These are phyloP conservation scores for Sporobolomyces phaffii DNA, from an alignment of 768 basidiomycete species.

Conservation along the genomic window DNA sequence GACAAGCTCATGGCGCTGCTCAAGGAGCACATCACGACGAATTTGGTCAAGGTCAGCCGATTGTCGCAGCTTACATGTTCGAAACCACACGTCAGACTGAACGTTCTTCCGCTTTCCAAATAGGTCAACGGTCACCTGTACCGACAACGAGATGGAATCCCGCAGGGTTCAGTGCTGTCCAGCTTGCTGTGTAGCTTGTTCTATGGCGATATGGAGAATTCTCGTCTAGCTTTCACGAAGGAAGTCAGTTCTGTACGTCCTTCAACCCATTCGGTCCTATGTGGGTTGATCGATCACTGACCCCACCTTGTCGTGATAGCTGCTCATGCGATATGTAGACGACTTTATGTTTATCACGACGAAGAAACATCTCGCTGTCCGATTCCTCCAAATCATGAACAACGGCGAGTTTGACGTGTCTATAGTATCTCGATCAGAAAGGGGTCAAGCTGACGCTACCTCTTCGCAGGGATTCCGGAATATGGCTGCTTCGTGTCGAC, in stretches of 20 bases:
- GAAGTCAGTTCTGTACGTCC: constrained; percentile 60
- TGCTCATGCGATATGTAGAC: constrained; percentile 79
- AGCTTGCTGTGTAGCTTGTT: constrained; percentile 80
- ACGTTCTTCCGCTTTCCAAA: not conserved
- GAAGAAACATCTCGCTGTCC: constrained; percentile 55
- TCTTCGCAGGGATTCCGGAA: constrained; percentile 71
- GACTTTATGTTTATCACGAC: constrained; percentile 89
- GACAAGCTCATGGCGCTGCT: constrained; percentile 65
- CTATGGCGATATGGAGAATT: constrained; percentile 81
- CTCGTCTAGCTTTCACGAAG: constrained; percentile 52
- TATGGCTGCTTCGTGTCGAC: constrained; percentile 86
- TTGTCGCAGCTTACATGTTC: too few relatives aligned
- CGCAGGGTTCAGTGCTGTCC: constrained; percentile 95
- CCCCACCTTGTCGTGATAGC: constrained; percentile 50
- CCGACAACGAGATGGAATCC: constrained; percentile 87
- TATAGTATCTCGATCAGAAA: too few relatives aligned
- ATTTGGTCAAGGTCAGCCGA: constrained; percentile 73
- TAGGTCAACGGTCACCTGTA: constrained; percentile 78
- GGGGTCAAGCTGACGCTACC: too few relatives aligned
- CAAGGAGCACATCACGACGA: constrained; percentile 82
- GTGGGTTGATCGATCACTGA: not conserved
- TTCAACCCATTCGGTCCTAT: not conserved
- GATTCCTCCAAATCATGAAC: constrained; percentile 71
- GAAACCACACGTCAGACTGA: too few relatives aligned
- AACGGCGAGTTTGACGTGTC: constrained; percentile 51